These are phyloP conservation scores for Sclerotinia minor DNA, from an alignment of 2,329 filamentous ascomycete genomes.

Conservation along the genomic window DNA sequence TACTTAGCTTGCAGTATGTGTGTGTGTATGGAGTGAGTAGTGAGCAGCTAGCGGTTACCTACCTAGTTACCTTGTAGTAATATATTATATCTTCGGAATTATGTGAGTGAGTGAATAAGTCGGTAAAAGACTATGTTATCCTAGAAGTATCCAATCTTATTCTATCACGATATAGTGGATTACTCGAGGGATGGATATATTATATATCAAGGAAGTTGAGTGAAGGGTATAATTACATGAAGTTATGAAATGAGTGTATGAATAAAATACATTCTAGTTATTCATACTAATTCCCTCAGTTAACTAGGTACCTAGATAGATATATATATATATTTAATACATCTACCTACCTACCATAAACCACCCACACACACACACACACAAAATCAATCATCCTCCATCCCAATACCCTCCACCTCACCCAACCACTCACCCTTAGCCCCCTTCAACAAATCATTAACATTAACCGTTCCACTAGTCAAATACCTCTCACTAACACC, in stretches of 20 bases:
- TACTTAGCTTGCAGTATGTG: neutral
- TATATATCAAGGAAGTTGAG: no score
- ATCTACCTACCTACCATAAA: no score
- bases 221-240: neutral
- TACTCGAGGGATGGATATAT: no score
- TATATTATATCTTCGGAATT: neutral
- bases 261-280: neutral
- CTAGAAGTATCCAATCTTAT: neutral
- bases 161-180: no score
- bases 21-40: neutral
- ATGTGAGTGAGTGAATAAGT: neutral
- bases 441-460: constrained; percentile 68
- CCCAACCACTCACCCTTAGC: constrained; percentile 54
- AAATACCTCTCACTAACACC: constrained; percentile 88
- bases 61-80: neutral
- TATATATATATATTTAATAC: no score
- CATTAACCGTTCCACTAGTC: constrained; percentile 79
- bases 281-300: neutral
- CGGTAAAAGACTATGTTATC: neutral
- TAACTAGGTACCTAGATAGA: no score
- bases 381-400: constrained; percentile 35
- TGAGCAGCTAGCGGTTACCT: neutral
- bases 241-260: neutral
- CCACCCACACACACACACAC: neutral
- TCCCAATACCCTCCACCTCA: constrained; percentile 41